These are phyloP conservation scores for Cryptosporidium xiaoi DNA, from an alignment of 169 alveolate genomes.

Conservation along the genomic window DNA sequence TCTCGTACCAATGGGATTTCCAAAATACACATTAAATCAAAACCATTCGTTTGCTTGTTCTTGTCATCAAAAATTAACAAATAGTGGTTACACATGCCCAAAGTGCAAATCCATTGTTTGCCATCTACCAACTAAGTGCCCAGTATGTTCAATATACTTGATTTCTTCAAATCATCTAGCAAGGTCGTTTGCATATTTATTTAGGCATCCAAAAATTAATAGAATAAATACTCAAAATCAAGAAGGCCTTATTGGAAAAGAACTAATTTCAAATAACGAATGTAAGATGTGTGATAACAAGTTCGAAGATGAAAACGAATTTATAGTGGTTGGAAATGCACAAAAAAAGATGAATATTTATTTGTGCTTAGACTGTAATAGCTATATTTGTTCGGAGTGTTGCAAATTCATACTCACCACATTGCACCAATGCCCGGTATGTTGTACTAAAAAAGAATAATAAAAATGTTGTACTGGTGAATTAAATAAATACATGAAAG, in stretches of 20 bases:
- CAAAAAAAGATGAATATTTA: neutral
- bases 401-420: conserved; percentile 37
- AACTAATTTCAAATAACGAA: neutral
- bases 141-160: conserved; percentile 43
- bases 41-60: conserved; percentile 56
- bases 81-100: conserved; percentile 57
- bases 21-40: conserved; percentile 20
- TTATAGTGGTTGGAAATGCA: neutral
- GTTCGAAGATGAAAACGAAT: neutral
- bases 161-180: conserved; percentile 62
- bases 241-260: neutral
- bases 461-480: too few relatives aligned
- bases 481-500: too few relatives aligned
- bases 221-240: neutral
- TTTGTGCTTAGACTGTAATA: conserved; percentile 24
- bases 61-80: conserved; percentile 18
- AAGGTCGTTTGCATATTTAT: conserved; percentile 62
- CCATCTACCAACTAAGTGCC: conserved; percentile 61
- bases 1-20: conserved; percentile 67
- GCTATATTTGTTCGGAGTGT: conserved; percentile 33
- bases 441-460: conserved; percentile 1
- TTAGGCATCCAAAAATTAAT: conserved; percentile 41
- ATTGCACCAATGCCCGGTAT: conserved; percentile 65
- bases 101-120: conserved; percentile 62
- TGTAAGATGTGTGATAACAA: conserved; percentile 30